Percentiles rank a stretch among this genome's conserved stretches.
These are phyloP conservation scores for Aureobasidium musti DNA, from an alignment of 2,329 filamentous ascomycete species.

Conservation along the genomic window DNA sequence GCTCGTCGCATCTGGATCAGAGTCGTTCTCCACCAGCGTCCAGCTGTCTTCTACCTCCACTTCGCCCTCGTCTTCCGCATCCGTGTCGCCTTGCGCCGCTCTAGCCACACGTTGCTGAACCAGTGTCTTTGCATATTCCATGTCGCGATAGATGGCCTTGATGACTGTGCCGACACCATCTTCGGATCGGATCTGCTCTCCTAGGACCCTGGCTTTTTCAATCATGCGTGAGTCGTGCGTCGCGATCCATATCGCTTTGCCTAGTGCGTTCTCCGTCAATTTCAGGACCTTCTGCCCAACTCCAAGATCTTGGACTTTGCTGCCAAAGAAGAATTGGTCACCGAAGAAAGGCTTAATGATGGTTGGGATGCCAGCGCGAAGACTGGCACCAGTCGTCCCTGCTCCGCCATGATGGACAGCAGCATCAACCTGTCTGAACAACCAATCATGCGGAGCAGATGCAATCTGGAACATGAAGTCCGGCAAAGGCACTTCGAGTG, in stretches of 20 bases:
- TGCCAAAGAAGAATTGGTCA: slow-evolving; percentile 95
- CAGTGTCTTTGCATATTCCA: slow-evolving; percentile 86
- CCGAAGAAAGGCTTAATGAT: slow-evolving; percentile 97
- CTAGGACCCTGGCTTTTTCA: slow-evolving; percentile 75
- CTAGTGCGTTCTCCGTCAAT: slow-evolving; percentile 83
- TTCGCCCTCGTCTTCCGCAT: slow-evolving; percentile 37
- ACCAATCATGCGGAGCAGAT: slow-evolving; percentile 92
- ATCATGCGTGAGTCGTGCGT: slow-evolving; percentile 92
- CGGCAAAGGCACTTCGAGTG: slow-evolving; percentile 68
- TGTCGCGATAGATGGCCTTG: slow-evolving; percentile 88
- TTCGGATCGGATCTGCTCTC: slow-evolving; percentile 85
- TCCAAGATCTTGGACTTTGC: slow-evolving; percentile 85
- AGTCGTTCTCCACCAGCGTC: slow-evolving; percentile 78
- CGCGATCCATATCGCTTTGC: slow-evolving; percentile 84
- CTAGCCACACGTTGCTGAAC: slow-evolving; percentile 60
- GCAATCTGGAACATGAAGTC: slow-evolving; percentile 78
- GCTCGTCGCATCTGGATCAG: slow-evolving; percentile 41
- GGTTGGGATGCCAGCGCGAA: slow-evolving; percentile 87
- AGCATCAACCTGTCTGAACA: slow-evolving; percentile 91
- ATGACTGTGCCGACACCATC: slow-evolving; percentile 88
- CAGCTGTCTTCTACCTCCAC: slow-evolving; percentile 55
- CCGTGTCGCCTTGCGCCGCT: slow-evolving; percentile 36
- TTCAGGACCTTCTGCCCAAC: slow-evolving; percentile 89
- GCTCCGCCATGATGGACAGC: slow-evolving; percentile 93
- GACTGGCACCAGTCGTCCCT: slow-evolving; percentile 89